A percentile compares a stretch with the other conserved stretches of the same genome.
These are phyloP conservation scores for Fusarium mexicanum DNA, from an alignment of 2,329 filamentous ascomycete species.

Conservation along the genomic window DNA sequence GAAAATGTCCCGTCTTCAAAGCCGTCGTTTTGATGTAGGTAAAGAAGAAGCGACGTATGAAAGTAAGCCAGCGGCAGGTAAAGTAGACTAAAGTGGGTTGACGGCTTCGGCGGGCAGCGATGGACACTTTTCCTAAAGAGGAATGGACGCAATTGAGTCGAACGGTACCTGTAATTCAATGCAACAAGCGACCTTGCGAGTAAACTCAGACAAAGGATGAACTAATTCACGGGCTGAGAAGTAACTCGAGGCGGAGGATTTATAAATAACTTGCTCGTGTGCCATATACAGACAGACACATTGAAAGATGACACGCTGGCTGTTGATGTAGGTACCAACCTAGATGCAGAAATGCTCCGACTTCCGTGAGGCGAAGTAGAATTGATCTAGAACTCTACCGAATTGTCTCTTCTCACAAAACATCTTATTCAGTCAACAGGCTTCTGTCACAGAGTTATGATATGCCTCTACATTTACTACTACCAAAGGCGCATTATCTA, in stretches of 20 bases:
- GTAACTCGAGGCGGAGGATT: not conserved
- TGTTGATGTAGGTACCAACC: conserved; percentile 14
- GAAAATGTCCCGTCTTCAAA: not conserved
- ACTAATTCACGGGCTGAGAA: not conserved
- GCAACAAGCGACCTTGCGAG: not conserved
- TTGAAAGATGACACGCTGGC: conserved; percentile 43
- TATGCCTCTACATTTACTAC: not conserved
- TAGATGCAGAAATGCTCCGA: conserved; percentile 4
- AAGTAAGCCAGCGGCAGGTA: conserved; percentile 17
- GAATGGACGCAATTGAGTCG: conserved; percentile 12
- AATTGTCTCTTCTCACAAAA: not conserved
- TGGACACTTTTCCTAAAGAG: conserved; percentile 17
- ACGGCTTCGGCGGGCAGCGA: conserved; percentile 36
- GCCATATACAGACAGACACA: not conserved
- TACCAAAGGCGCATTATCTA: not conserved
- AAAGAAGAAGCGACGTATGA: conserved; percentile 41
- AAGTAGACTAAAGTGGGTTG: conserved; percentile 39
- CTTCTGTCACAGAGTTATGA: not conserved
- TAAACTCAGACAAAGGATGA: not conserved
- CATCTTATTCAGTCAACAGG: not conserved
- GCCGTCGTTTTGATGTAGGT: not conserved
- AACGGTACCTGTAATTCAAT: conserved; percentile 31
- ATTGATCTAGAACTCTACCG: conserved; percentile 18
- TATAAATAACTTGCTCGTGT: conserved; percentile 4
- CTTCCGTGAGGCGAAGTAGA: conserved; percentile 32